Base-by-base conservation (phyloP, 257 asterid genomes). In the Paulownia fortunei region DNA sequence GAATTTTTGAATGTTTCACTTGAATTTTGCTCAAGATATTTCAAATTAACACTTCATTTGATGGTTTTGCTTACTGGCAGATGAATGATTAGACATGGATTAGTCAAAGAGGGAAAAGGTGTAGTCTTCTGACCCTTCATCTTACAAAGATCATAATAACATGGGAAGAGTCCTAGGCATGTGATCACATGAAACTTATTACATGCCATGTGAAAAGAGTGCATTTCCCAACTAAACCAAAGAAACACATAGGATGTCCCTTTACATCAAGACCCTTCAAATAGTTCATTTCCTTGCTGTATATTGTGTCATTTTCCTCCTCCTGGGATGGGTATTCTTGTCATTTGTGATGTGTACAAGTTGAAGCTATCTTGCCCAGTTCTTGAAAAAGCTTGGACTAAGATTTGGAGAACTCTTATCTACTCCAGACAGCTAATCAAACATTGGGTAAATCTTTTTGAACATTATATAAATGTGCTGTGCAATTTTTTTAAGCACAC, bases 151-250 rank as follows among this genome's bases (percentile, higher is more conserved):
- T 72, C 76, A 79, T 76, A 72, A 81, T 81, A 87, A 87, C 88
- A 85, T 85, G 85, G 90, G 83, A 78, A 82, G 79, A 83, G 79
- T 64, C 89, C 82, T 32, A 76, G 68, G 86, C 96, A 89, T 90
- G 96, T 89, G 96, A 78, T 75, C 94, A 90, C 97, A 87, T 86
- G 91, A 84, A 75, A 47, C 89, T 78, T 76, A 76, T 86, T 69
- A 69, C 79, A 67, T 75, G 80, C 89, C 97, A 92, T 92, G 96
- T 90, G 97, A 86, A 27, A 32, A 60, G 6, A 41, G 47, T 75
- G 74, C 67, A 64, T 76, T 85, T 85, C 78, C 79, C 86, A 77
- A 82, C 78, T 74, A 78, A 83, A 88, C 66, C 83, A 19, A 82
- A 81, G 60, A 36, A 81, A 49, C n/a, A 24, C 54, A 77, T 37